Evolutionary conservation across 2,329 filamentous ascomycete species (phyloP).

Genomic region (Fusarium guadeloupense): DNA sequence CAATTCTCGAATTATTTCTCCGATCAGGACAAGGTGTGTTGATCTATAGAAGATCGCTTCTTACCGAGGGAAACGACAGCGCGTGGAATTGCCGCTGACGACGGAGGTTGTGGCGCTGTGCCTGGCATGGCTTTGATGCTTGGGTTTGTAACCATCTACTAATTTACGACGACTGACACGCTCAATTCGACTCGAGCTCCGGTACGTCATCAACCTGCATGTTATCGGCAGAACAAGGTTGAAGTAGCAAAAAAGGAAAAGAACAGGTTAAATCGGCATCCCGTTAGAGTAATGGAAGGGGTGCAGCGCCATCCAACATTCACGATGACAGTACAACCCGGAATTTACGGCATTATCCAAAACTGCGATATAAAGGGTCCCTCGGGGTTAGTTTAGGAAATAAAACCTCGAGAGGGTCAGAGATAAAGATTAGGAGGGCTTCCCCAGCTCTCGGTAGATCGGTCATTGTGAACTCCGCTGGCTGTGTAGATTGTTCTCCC

Average conservation of each 20-base stretch:
- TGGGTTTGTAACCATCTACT: not conserved
- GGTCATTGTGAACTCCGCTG: conserved; percentile 25
- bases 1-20: conserved; percentile 4
- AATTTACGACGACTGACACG: conserved; percentile 9
- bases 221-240: not conserved
- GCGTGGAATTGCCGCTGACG: conserved; percentile 13
- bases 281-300: not conserved
- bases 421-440: not conserved
- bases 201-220: conserved; percentile 21
- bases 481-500: not conserved
- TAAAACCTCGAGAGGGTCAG: conserved; percentile 14
- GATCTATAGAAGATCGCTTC: conserved; percentile 23
- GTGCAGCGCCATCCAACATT: not conserved
- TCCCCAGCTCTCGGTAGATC: conserved; percentile 33
- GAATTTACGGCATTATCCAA: conserved; percentile 26
- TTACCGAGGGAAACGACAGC: conserved; percentile 8
- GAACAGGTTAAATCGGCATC: not conserved
- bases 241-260: not conserved
- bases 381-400: conserved; percentile 25
- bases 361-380: conserved; percentile 12
- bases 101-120: conserved; percentile 19
- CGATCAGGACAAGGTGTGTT: conserved; percentile 16
- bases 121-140: not conserved
- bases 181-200: not conserved
- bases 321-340: conserved; percentile 19